Percentiles rank a stretch among this genome's conserved stretches.
Evolutionary conservation across 345 rosid genomes (phyloP).

Genomic region (Cardiospermum halicacabum): DNA sequence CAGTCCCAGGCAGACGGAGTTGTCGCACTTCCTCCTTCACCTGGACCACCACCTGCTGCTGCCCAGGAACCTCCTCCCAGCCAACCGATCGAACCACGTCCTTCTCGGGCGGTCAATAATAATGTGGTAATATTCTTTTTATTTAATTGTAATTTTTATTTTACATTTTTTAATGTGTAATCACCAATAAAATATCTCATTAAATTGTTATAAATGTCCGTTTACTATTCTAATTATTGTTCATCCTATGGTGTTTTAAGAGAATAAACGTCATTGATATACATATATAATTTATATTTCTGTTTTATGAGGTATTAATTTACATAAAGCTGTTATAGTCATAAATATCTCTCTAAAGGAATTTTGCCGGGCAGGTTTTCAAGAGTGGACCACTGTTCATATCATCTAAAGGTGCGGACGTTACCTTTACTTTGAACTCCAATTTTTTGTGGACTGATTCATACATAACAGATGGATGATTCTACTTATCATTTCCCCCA

Average conservation of each 20-base stretch:
- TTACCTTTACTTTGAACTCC: constrained; percentile 7
- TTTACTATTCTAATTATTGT: neutral
- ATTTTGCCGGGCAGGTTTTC: constrained; percentile 52
- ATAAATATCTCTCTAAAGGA: constrained; percentile 2
- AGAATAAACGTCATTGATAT: neutral
- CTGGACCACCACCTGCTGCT: constrained; percentile 3
- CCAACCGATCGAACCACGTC: constrained; percentile 20
- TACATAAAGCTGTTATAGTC: neutral
- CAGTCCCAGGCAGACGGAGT: constrained; percentile 39
- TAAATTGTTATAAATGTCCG: neutral
- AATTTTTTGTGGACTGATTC: neutral
- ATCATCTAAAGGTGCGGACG: constrained; percentile 70
- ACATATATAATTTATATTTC: neutral
- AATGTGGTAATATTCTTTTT: constrained; percentile 35
- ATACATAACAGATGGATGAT: too few relatives aligned
- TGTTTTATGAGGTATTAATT: neutral
- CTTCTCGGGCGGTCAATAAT: constrained; percentile 46
- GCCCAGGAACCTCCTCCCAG: constrained; percentile 4
- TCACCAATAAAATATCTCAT: too few relatives aligned
- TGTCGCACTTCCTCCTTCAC: constrained; percentile 28
- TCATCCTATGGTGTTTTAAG: neutral
- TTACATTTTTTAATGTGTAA: too few relatives aligned
- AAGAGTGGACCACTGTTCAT: constrained; percentile 79
- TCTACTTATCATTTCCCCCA: too few relatives aligned
- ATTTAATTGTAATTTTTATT: too few relatives aligned